These are phyloP conservation scores for Cutaneotrichosporon cyanovorans DNA, from an alignment of 1,284 basidiomycete genomes.

Conservation along the genomic window DNA sequence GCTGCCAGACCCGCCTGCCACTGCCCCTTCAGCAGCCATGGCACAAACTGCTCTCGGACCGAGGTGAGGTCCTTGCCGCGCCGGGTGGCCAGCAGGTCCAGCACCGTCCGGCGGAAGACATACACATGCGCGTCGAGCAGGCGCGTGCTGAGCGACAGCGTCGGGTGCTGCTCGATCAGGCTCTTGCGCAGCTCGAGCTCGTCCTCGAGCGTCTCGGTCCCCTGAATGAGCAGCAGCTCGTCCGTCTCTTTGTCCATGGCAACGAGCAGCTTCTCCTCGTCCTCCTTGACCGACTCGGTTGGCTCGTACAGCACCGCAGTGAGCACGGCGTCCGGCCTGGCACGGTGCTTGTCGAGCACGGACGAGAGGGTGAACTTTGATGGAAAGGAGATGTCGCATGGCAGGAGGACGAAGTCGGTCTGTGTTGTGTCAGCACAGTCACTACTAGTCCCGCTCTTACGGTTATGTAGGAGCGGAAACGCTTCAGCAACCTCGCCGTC, in stretches of 20 bases:
- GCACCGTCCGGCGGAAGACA: slow-evolving; percentile 65
- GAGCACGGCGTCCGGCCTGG: slow-evolving; percentile 58
- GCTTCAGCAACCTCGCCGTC: slow-evolving; percentile 41
- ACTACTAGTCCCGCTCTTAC: slow-evolving; percentile 15
- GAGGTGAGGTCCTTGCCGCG: slow-evolving; percentile 63
- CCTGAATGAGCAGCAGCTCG: slow-evolving; percentile 64
- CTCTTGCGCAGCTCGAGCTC: slow-evolving; percentile 66
- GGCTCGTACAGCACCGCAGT: slow-evolving; percentile 71
- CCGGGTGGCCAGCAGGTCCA: slow-evolving; percentile 60
- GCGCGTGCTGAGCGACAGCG: slow-evolving; percentile 59
- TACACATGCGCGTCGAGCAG: slow-evolving; percentile 85
- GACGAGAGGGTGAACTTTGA: slow-evolving; percentile 60
- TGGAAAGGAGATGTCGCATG: slow-evolving; percentile 82
- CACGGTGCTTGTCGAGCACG: slow-evolving; percentile 78
- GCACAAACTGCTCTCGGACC: slow-evolving; percentile 75
- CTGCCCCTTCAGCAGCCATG: slow-evolving; percentile 78
- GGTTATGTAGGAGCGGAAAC: slow-evolving; percentile 39
- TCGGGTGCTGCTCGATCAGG: slow-evolving; percentile 61
- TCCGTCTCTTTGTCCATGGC: slow-evolving; percentile 47
- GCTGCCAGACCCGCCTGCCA: slow-evolving; percentile 49
- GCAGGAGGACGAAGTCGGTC: slow-evolving; percentile 80
- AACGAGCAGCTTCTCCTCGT: slow-evolving; percentile 42
- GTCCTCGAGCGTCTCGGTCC: slow-evolving; percentile 57
- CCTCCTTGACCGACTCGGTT: slow-evolving; percentile 45
- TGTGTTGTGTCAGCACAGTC: too few relatives aligned